A percentile compares a stretch with the other conserved stretches of the same genome.
Evolutionary conservation across 2,329 filamentous ascomycete genomes (phyloP).

Genomic region (Ophiostoma sp.): DNA sequence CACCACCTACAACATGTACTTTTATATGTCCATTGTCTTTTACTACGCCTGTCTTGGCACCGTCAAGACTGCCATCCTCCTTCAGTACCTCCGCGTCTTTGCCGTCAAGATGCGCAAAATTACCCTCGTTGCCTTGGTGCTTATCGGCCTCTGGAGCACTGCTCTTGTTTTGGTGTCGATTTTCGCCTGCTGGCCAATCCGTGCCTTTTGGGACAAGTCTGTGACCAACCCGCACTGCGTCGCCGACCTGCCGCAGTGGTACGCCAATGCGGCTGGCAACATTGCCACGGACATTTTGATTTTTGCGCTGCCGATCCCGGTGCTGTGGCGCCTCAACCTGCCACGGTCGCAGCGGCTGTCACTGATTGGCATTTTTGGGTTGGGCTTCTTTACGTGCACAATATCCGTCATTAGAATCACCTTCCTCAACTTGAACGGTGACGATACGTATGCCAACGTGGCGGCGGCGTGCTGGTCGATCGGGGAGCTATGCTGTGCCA

Average conservation of each 20-base stretch:
- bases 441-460: slow-evolving; percentile 43
- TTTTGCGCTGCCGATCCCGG: slow-evolving; percentile 41
- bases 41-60: slow-evolving; percentile 41
- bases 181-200: slow-evolving; percentile 40
- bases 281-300: slow-evolving; percentile 42
- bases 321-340: slow-evolving; percentile 32
- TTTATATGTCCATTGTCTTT: slow-evolving; percentile 42
- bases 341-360: slow-evolving; percentile 35
- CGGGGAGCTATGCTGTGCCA: slow-evolving; percentile 40
- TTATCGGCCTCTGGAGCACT: slow-evolving; percentile 40
- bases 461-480: slow-evolving; percentile 39
- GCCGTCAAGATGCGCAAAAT: slow-evolving; percentile 37
- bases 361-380: slow-evolving; percentile 41
- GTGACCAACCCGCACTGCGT: slow-evolving; percentile 36
- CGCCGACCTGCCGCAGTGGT: slow-evolving; percentile 41
- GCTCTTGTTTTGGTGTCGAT: slow-evolving; percentile 41
- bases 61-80: slow-evolving; percentile 42
- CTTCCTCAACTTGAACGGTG: slow-evolving; percentile 39
- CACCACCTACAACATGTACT: slow-evolving; percentile 33
- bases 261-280: slow-evolving; percentile 42
- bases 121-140: slow-evolving; percentile 36
- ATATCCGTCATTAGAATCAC: slow-evolving; percentile 45
- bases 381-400: slow-evolving; percentile 44
- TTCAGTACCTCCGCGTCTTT: slow-evolving; percentile 44
- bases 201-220: slow-evolving; percentile 39